These are phyloP conservation scores for Coemansia sp. DNA, from an alignment of 192 early-diverging fungal genomes.

Conservation along the genomic window DNA sequence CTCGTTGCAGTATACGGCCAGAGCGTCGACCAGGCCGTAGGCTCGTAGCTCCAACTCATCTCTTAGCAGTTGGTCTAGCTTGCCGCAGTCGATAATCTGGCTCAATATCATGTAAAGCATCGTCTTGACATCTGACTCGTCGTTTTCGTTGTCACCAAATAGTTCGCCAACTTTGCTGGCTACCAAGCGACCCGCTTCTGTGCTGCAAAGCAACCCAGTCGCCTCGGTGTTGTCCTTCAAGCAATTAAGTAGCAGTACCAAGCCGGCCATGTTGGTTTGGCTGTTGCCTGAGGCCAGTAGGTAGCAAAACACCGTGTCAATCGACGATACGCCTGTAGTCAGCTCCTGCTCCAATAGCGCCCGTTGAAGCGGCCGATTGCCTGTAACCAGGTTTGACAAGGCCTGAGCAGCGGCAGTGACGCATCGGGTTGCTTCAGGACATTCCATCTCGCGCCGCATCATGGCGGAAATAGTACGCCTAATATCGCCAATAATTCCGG, in stretches of 20 bases:
- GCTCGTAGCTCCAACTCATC: background rate
- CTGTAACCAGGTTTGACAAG: slow-evolving; percentile 34
- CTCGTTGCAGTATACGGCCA: slow-evolving; percentile 46
- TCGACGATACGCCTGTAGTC: background rate
- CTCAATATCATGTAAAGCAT: slow-evolving; percentile 30
- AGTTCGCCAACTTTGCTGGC: slow-evolving; percentile 23
- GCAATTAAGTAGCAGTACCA: slow-evolving; percentile 41
- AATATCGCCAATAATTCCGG: slow-evolving; percentile 12
- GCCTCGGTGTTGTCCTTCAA: slow-evolving; percentile 16
- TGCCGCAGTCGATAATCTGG: slow-evolving; percentile 15
- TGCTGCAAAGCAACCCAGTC: slow-evolving; percentile 11
- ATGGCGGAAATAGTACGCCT: background rate
- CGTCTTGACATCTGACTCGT: slow-evolving; percentile 32
- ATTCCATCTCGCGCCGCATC: slow-evolving; percentile 16
- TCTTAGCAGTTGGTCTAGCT: slow-evolving; percentile 13
- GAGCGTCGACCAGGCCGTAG: slow-evolving; percentile 30
- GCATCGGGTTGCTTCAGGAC: slow-evolving; percentile 20
- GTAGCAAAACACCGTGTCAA: slow-evolving; percentile 19
- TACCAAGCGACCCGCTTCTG: slow-evolving; percentile 16
- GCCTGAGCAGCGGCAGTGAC: slow-evolving; percentile 30
- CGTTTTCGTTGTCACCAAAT: slow-evolving; percentile 36
- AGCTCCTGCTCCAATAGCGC: slow-evolving; percentile 27
- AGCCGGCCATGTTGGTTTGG: slow-evolving; percentile 27
- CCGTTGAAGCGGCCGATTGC: slow-evolving; percentile 18
- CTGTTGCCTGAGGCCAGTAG: slow-evolving; percentile 22